These are phyloP conservation scores for Penicillium canescens DNA, from an alignment of 495 filamentous ascomycete genomes.

Conservation along the genomic window DNA sequence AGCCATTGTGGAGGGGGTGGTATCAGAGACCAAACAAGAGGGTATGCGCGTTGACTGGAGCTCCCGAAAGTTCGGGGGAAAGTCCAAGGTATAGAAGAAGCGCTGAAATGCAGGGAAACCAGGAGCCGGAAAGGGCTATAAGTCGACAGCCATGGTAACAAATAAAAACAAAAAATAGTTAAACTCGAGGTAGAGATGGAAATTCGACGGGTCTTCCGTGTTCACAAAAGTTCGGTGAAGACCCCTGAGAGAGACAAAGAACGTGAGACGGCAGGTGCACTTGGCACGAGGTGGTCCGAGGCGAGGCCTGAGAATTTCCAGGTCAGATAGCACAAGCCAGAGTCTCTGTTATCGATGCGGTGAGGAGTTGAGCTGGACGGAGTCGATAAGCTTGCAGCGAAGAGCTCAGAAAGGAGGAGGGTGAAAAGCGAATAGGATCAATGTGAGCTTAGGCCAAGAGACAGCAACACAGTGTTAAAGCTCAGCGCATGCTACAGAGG, in stretches of 20 bases:
- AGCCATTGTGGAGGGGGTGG: constrained; percentile 31
- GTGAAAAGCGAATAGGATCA: constrained; percentile 18
- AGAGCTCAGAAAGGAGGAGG: not conserved
- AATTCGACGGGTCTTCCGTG: constrained; percentile 27
- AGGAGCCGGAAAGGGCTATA: constrained; percentile 29
- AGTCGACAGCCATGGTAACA: constrained; percentile 40
- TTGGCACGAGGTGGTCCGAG: constrained; percentile 19
- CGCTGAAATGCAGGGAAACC: constrained; percentile 24
- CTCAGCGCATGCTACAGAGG: constrained; percentile 24
- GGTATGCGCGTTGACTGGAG: constrained; percentile 4
- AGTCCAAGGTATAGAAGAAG: constrained; percentile 14
- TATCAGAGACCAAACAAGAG: constrained; percentile 1
- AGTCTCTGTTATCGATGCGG: constrained; percentile 30
- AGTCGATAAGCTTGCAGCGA: constrained; percentile 28
- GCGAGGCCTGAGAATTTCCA: constrained; percentile 15
- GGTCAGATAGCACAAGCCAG: constrained; percentile 6
- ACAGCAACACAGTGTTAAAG: constrained; percentile 26
- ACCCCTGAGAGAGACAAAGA: constrained; percentile 12
- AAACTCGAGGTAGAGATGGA: constrained; percentile 19
- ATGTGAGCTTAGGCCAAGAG: constrained; percentile 11
- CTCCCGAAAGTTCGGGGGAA: constrained; percentile 7
- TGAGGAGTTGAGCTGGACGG: constrained; percentile 19
- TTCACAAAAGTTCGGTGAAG: constrained; percentile 26
- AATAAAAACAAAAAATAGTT: constrained; percentile 16
- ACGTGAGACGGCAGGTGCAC: constrained; percentile 5